Evolutionary conservation across 768 basidiomycete species (phyloP).

Genomic region (Boletus tylopilopsis): DNA sequence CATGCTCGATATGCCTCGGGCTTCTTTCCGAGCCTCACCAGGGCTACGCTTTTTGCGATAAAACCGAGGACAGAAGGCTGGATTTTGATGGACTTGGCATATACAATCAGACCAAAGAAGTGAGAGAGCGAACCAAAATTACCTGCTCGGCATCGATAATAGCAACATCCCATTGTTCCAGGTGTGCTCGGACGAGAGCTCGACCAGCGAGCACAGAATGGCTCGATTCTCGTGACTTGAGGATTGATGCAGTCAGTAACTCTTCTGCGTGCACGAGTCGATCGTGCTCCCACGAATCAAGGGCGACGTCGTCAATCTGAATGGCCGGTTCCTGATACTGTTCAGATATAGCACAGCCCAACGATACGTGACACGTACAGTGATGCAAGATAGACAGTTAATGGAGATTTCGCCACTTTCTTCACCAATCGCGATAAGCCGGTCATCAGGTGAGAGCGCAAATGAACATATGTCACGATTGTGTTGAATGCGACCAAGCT

Average conservation of each 20-base stretch:
- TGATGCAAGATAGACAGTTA: neutral
- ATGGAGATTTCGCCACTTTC: neutral
- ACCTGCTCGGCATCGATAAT: slow-evolving; percentile 4
- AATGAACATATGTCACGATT: neutral
- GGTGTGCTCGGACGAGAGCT: slow-evolving; percentile 3
- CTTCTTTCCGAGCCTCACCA: neutral
- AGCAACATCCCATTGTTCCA: slow-evolving; percentile 3
- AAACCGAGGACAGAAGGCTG: slow-evolving; percentile 1
- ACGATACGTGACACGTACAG: neutral
- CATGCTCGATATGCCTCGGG: neutral
- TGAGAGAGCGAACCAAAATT: neutral
- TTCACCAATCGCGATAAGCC: neutral
- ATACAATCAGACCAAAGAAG: neutral
- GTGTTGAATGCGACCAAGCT: neutral
- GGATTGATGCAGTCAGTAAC: neutral
- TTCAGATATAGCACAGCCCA: neutral
- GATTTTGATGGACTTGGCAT: slow-evolving; percentile 1
- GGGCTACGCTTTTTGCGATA: slow-evolving; percentile 3
- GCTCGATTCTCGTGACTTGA: neutral
- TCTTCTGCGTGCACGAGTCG: neutral
- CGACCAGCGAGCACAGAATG: slow-evolving; percentile 1
- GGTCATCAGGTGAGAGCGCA: neutral
- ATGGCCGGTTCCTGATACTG: neutral
- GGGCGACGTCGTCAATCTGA: neutral
- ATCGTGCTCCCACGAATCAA: neutral